phyloP scores from a whole-genome alignment of 352 stramenopile species.

The Globisporangium paddicum region DNA sequence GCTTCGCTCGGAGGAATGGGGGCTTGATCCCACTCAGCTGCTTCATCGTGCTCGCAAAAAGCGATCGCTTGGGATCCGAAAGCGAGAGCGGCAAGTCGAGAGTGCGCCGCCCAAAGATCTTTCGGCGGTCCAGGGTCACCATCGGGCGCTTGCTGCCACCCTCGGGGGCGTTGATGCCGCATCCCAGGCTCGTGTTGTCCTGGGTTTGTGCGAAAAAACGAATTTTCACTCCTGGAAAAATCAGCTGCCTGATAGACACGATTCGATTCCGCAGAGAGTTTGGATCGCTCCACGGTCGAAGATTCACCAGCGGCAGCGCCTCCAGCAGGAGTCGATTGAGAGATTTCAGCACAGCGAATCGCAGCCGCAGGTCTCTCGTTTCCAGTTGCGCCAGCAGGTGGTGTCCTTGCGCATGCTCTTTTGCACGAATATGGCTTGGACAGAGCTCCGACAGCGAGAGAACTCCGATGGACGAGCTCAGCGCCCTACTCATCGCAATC shows the following conservation, averaged over 20 bases:
- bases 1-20: conserved; percentile 52
- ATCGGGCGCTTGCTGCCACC: conserved; percentile 49
- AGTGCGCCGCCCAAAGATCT: conserved; percentile 31
- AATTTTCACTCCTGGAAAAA: conserved; percentile 77
- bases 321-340: conserved; percentile 52
- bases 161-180: conserved; percentile 34
- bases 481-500: conserved; percentile 33
- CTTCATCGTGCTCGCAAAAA: conserved; percentile 61
- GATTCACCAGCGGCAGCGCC: conserved; percentile 60
- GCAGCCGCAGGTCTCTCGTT: conserved; percentile 51
- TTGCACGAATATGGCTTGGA: conserved; percentile 44
- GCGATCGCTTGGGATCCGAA: conserved; percentile 42
- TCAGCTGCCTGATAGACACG: conserved; percentile 49
- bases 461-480: conserved; percentile 49
- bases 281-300: conserved; percentile 46
- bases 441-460: conserved; percentile 60
- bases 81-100: conserved; percentile 21
- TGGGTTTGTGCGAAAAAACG: conserved; percentile 62
- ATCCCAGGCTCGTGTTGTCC: conserved; percentile 61
- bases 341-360: conserved; percentile 51
- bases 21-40: conserved; percentile 48
- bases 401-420: conserved; percentile 25
- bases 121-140: conserved; percentile 65
- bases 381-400: conserved; percentile 35
- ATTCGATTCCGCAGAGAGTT: conserved; percentile 46